Evolutionary conservation across 2,329 filamentous ascomycete genomes (phyloP).

Genomic region (Fragosphaeria purpurea): DNA sequence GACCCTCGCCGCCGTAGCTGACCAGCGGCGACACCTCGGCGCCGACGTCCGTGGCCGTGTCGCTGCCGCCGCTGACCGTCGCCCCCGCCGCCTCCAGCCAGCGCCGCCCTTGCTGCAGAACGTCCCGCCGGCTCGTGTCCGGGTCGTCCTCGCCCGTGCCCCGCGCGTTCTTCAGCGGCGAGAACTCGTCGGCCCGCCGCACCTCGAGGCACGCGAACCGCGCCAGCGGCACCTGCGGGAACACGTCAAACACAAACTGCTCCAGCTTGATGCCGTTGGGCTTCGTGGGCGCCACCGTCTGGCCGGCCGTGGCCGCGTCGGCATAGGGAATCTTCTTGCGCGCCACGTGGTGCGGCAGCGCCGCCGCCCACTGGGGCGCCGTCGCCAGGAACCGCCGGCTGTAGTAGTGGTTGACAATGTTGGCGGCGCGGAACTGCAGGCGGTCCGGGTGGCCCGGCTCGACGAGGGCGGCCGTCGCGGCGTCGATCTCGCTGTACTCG

Average conservation of each 20-base stretch:
- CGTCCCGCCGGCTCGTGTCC: constrained; percentile 83
- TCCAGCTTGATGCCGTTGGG: constrained; percentile 98
- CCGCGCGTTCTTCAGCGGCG: constrained; percentile 81
- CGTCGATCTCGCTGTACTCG: constrained; percentile 95
- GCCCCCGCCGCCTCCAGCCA: constrained; percentile 78
- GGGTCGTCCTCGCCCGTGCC: constrained; percentile 87
- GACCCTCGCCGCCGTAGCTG: constrained; percentile 68
- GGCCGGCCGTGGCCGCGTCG: constrained; percentile 59
- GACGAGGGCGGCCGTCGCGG: constrained; percentile 76
- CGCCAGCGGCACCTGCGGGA: constrained; percentile 73
- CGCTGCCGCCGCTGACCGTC: constrained; percentile 43
- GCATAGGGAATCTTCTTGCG: constrained; percentile 95
- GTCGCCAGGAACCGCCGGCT: constrained; percentile 85
- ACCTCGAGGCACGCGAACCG: constrained; percentile 97
- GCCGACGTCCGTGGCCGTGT: constrained; percentile 52
- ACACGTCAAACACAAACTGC: constrained; percentile 98
- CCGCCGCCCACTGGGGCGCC: constrained; percentile 76
- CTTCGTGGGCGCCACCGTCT: constrained; percentile 80
- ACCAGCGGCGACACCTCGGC: constrained; percentile 87
- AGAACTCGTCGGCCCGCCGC: constrained; percentile 94
- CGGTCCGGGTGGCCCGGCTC: constrained; percentile 71
- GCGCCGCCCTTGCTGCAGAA: constrained; percentile 78
- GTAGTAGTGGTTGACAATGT: constrained; percentile 99
- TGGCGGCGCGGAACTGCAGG: constrained; percentile 92
- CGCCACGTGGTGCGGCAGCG: constrained; percentile 89